Conservation (phyloP, 2,329 filamentous ascomycete genomes). For the Curvularia lunata region DNA sequence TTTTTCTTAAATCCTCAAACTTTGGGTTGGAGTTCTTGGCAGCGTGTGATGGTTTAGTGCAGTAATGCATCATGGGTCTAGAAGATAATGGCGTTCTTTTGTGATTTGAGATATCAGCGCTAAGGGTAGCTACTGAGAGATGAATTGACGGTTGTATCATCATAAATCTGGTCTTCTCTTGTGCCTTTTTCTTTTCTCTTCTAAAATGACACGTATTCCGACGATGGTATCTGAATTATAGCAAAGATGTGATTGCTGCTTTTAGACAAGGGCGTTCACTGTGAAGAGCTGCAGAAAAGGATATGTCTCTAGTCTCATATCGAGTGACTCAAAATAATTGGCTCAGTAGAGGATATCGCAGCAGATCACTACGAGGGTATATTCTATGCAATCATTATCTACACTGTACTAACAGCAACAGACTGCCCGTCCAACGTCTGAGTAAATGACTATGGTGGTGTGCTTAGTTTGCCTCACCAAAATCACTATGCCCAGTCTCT, state of each 20-base stretch:
- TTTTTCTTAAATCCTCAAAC: background rate
- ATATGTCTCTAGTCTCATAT: background rate
- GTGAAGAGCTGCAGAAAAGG: background rate
- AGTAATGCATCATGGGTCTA: background rate
- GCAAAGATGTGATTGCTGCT: background rate
- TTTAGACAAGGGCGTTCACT: background rate
- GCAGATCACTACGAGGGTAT: background rate
- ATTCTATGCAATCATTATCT: background rate
- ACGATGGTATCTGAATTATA: background rate
- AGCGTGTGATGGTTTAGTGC: background rate
- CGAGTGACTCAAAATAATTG: background rate
- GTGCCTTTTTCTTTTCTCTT: background rate
- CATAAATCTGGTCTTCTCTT: background rate
- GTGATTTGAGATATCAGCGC: constrained; percentile 6
- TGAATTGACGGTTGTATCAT: constrained; percentile 4
- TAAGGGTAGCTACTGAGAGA: constrained; percentile 2
- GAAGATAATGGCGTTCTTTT: constrained; percentile 9
- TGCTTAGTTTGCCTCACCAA: constrained; percentile 40
- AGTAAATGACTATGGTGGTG: background rate
- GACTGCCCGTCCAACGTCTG: background rate
- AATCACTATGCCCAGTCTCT: constrained; percentile 57
- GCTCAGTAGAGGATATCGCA: background rate
- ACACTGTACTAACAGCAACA: background rate
- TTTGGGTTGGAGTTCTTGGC: constrained; percentile 8
- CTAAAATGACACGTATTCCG: background rate